phyloP scores from a whole-genome alignment of 164 flowering plant species.

The Nelumbo lutea region DNA sequence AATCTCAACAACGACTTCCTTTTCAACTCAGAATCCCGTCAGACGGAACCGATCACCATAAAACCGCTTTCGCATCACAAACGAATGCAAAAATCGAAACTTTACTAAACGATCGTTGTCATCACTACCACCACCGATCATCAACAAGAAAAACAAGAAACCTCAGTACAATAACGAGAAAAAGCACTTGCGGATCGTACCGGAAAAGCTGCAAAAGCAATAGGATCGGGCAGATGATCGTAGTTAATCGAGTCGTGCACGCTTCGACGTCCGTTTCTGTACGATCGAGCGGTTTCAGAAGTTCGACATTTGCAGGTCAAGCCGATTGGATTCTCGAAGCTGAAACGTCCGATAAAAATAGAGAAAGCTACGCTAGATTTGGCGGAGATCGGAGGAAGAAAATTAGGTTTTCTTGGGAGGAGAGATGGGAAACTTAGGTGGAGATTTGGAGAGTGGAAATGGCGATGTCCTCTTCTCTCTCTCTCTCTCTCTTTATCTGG shows the following conservation, averaged over 20 bases:
- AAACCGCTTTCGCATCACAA: background rate
- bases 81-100: background rate
- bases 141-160: slow-evolving; percentile 1
- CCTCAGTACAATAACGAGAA: too few relatives aligned
- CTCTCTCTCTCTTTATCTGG: too few relatives aligned
- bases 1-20: background rate
- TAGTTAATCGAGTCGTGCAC: slow-evolving; percentile 5
- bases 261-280: background rate
- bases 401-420: too few relatives aligned
- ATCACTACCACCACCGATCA: slow-evolving; percentile 10
- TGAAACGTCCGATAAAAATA: slow-evolving; percentile 1
- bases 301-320: background rate
- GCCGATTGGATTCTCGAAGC: background rate
- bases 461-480: too few relatives aligned
- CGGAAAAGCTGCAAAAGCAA: slow-evolving; percentile 5
- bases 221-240: slow-evolving; percentile 19
- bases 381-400: too few relatives aligned
- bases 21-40: background rate
- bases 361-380: too few relatives aligned
- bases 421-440: too few relatives aligned
- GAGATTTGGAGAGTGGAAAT: too few relatives aligned
- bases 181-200: slow-evolving; percentile 26
- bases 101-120: slow-evolving; percentile 1
- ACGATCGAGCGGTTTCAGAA: slow-evolving; percentile 15
- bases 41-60: background rate